These are phyloP conservation scores for Agaricus subrufescens DNA, from an alignment of 768 basidiomycete species.

Conservation along the genomic window DNA sequence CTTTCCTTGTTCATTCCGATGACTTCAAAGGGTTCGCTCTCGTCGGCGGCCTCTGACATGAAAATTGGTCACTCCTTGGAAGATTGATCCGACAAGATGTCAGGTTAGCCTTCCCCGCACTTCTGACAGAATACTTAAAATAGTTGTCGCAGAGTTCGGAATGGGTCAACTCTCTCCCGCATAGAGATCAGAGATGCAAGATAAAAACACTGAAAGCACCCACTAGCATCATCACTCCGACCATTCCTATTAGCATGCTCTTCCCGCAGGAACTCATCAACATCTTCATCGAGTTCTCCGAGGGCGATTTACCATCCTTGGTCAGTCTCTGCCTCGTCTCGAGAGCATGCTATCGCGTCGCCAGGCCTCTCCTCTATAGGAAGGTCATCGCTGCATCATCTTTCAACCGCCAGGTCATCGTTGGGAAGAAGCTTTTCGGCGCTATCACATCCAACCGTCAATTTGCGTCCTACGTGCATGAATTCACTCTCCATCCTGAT, in stretches of 20 bases:
- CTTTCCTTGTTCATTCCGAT: no score
- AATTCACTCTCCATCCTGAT: not conserved
- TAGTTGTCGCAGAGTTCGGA: not conserved
- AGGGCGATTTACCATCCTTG: not conserved
- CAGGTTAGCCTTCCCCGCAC: no score
- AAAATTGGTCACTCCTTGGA: no score
- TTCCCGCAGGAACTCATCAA: constrained; percentile 3
- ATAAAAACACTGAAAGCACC: not conserved
- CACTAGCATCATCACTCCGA: not conserved
- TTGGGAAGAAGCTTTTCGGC: not conserved
- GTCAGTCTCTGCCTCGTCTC: not conserved
- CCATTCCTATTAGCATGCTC: not conserved
- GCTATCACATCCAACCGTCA: not conserved
- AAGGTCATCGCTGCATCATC: not conserved
- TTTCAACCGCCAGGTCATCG: not conserved
- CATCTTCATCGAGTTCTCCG: not conserved
- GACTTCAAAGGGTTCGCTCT: no score
- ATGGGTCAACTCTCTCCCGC: not conserved
- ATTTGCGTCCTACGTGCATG: constrained; percentile 1
- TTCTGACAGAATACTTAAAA: no score
- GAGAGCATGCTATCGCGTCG: not conserved
- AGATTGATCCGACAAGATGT: no score
- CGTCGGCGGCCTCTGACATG: no score
- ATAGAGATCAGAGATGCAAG: not conserved
- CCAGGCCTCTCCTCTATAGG: constrained; percentile 1